Conservation (phyloP, 2,329 filamentous ascomycete genomes). For the Aschersonia sp. region DNA sequence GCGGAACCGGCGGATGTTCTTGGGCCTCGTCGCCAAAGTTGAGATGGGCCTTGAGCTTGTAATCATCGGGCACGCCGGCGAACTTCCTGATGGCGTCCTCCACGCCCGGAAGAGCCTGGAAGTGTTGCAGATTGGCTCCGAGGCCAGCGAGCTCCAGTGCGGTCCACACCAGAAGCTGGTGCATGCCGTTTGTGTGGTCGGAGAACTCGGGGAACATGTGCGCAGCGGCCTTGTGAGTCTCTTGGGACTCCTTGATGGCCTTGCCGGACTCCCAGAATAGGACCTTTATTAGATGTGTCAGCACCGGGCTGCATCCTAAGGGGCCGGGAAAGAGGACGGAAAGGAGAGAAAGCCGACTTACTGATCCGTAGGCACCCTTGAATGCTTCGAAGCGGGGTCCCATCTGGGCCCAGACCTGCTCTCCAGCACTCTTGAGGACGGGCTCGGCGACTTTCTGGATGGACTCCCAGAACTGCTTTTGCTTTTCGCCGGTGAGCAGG, state of each 20-base stretch:
- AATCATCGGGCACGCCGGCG: constrained; percentile 58
- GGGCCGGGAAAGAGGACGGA: constrained; percentile 47
- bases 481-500: constrained; percentile 66
- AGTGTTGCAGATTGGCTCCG: constrained; percentile 84
- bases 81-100: constrained; percentile 53
- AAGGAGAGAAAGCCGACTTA: constrained; percentile 48
- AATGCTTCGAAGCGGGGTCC: constrained; percentile 6
- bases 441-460: constrained; percentile 38
- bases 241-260: constrained; percentile 58
- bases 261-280: constrained; percentile 45
- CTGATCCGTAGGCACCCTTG: constrained; percentile 11
- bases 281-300: constrained; percentile 40
- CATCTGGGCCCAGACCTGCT: constrained; percentile 9
- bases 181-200: constrained; percentile 64
- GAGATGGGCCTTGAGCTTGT: constrained; percentile 70
- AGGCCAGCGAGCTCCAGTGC: constrained; percentile 73
- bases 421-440: constrained; percentile 22
- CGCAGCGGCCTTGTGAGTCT: constrained; percentile 53
- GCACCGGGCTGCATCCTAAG: constrained; percentile 40
- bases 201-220: constrained; percentile 71
- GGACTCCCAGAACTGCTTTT: constrained; percentile 72
- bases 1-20: constrained; percentile 46
- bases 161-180: constrained; percentile 66
- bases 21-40: constrained; percentile 59
- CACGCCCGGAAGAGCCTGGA: constrained; percentile 64